These are phyloP conservation scores for Solidago caesia DNA, from an alignment of 129 eudicot species.

Conservation along the genomic window DNA sequence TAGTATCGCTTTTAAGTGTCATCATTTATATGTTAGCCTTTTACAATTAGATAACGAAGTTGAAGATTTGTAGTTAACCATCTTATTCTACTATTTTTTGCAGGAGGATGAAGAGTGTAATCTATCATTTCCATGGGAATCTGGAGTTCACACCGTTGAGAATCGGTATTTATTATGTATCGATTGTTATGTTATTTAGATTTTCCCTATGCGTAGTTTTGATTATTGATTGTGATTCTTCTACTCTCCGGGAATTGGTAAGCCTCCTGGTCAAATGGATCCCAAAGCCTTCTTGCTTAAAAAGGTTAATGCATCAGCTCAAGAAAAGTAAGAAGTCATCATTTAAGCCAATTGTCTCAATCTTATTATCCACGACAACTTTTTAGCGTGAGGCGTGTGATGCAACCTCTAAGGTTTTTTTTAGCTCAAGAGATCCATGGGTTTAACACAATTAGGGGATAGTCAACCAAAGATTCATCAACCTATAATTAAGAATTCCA, in stretches of 20 bases:
- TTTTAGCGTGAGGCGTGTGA: too few relatives aligned
- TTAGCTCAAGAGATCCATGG: too few relatives aligned
- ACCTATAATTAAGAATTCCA: too few relatives aligned
- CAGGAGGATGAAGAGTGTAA: conserved; percentile 76
- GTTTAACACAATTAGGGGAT: too few relatives aligned
- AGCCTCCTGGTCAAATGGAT: conserved; percentile 96
- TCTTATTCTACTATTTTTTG: background rate
- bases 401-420: too few relatives aligned
- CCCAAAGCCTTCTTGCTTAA: conserved; percentile 97
- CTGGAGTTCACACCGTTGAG: conserved; percentile 72
- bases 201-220: background rate
- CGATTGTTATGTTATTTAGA: background rate
- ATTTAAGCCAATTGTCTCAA: conserved; percentile 6
- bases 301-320: conserved; percentile 73
- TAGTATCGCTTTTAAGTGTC: background rate
- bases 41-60: background rate
- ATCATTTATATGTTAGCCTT: background rate
- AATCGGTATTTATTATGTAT: conserved; percentile 51
- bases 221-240: background rate
- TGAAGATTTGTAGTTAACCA: background rate
- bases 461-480: too few relatives aligned
- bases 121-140: conserved; percentile 72
- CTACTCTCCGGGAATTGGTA: conserved; percentile 64
- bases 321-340: conserved; percentile 54
- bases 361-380: background rate